Base-by-base conservation (phyloP, 2,329 filamentous ascomycete genomes). In the Phaeomoniella chlamydospora region DNA sequence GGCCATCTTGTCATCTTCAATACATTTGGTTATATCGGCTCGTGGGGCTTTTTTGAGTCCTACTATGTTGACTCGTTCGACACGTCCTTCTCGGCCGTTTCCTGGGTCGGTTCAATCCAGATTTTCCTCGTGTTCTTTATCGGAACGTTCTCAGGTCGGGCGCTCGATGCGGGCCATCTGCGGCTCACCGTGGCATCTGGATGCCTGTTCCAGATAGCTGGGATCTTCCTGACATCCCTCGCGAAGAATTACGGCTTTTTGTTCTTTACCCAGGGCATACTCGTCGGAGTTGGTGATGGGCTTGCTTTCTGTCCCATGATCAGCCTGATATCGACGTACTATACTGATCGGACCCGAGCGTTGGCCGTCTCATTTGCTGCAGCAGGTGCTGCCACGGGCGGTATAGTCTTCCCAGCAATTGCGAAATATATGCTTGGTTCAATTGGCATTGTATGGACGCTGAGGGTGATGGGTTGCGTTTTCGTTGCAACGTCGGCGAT, bases 21-120 rank as follows among this genome's bases (percentile, higher is more conserved):
- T 18, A 45, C 47, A 4, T 34, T 41, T 39, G 44, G 44, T 18
- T 46, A 47, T 3, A 41, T 40, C 33, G 46, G 45, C 36, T 55
- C 53, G 4, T 64, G 59, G 36, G 61, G 62, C 6, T 49, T 64
- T 16, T 67, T 64, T 40, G 61, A 67, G 48, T 48, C 52, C 11
- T 62, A 64, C 45, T 65, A 67, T 40, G 49, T 52, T 3, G 46
- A 47, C 4, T 36, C 46, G 1, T 47, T 64, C 5, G 22, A 46
- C 1, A 44, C 47, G 2, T 41, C 54, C 1, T 50, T 57, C 2
- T 58, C 56, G 1, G 47, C 52, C 17, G 57, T 65, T 17, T 61
- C 61, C 14, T 66, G 61, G 63, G 52, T 67, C n/a, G 61, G 62
- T n/a, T 50, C 50, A n/a, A 44, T 62, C 11, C 59, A 64, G 40